A percentile compares a stretch with the other conserved stretches of the same genome.
phyloP scores from a whole-genome alignment of 257 asterid species.

The Scutellaria galericulata region DNA sequence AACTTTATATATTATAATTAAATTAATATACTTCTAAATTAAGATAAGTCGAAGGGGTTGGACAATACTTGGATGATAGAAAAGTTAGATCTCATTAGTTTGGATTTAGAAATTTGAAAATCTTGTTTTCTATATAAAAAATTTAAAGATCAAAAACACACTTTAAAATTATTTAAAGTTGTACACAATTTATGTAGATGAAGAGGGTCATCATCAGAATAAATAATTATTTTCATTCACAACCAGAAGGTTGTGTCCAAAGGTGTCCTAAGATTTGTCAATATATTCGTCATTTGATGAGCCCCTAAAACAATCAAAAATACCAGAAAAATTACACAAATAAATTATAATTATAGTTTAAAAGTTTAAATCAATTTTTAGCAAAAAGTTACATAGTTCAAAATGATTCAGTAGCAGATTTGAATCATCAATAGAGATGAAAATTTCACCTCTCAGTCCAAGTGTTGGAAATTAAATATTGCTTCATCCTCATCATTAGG shows the following conservation, averaged over 20 bases:
- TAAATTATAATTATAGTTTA: not conserved
- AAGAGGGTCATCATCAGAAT: conserved; percentile 42
- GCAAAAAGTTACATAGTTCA: not conserved
- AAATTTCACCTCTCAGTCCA: conserved; percentile 54
- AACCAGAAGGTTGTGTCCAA: conserved; percentile 44
- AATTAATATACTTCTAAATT: no score
- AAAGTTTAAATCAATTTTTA: no score
- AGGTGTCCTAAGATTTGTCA: conserved; percentile 64
- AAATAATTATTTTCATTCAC: conserved; percentile 49
- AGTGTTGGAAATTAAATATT: conserved; percentile 58
- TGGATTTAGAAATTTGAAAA: no score
- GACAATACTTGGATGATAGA: no score
- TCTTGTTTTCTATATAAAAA: no score
- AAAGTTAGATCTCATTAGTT: no score
- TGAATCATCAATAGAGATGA: conserved; percentile 47
- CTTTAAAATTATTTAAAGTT: no score
- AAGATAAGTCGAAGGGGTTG: no score
- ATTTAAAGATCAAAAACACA: no score
- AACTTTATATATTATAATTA: no score
- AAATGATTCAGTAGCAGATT: conserved; percentile 54
- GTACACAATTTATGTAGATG: no score
- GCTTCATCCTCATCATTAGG: conserved; percentile 57
- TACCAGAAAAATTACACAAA: no score
- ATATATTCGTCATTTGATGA: conserved; percentile 45
- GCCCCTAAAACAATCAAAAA: not conserved